Evolutionary conservation across 305 asterid species (phyloP).

Genomic region (Plantago rigida): DNA sequence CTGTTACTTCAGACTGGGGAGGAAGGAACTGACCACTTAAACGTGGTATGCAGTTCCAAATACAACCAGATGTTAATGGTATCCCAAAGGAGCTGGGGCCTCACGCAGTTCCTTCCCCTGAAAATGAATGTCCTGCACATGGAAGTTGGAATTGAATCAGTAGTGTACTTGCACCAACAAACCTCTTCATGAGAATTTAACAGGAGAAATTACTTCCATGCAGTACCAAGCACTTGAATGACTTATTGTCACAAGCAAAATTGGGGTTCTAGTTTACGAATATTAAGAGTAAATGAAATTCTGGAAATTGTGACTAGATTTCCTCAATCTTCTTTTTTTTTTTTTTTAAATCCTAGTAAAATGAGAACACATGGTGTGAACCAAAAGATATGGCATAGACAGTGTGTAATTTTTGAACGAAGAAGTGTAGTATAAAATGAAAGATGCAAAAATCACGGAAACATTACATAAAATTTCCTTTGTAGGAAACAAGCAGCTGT

Average conservation of each 20-base stretch:
- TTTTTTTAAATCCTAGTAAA: background rate
- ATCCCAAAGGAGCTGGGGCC: conserved; percentile 64
- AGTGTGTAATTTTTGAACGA: background rate
- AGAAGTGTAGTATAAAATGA: background rate
- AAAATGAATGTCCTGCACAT: conserved; percentile 63
- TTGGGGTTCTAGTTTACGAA: no score
- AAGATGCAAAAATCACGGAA: background rate
- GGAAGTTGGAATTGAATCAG: conserved; percentile 2
- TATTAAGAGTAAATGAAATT: no score
- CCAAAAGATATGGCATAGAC: no score
- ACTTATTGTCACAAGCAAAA: no score
- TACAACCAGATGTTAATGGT: conserved; percentile 31
- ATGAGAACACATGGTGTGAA: background rate
- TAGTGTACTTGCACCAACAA: background rate
- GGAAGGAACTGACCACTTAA: background rate
- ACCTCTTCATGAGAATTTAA: background rate
- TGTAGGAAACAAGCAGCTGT: background rate
- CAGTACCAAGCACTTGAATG: background rate
- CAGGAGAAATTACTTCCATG: background rate
- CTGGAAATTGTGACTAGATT: no score
- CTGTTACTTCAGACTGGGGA: no score
- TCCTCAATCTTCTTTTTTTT: background rate
- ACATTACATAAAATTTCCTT: background rate
- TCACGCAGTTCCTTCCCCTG: conserved; percentile 67
- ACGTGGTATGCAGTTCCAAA: background rate